These are phyloP conservation scores for Anthostomella pinea DNA, from an alignment of 2,329 filamentous ascomycete species.

Conservation along the genomic window DNA sequence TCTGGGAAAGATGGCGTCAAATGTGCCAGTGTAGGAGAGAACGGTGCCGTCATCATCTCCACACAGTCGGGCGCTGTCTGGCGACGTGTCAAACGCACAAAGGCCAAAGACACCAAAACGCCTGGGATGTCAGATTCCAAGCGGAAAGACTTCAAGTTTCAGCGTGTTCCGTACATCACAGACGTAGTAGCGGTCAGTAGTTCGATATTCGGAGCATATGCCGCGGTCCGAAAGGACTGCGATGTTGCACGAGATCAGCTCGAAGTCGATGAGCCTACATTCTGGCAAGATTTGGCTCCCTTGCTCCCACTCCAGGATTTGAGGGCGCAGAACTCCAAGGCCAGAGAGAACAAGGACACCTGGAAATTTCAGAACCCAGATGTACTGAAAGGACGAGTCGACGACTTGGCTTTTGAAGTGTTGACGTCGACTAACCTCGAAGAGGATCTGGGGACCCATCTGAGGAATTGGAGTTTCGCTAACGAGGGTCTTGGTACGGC, in stretches of 20 bases:
- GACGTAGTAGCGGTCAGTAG: slow-evolving; percentile 81
- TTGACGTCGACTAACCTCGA: slow-evolving; percentile 66
- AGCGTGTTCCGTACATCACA: slow-evolving; percentile 83
- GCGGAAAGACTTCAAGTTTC: slow-evolving; percentile 91
- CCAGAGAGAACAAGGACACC: slow-evolving; percentile 38
- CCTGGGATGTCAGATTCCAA: slow-evolving; percentile 48
- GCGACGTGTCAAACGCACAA: slow-evolving; percentile 79
- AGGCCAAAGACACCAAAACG: slow-evolving; percentile 65
- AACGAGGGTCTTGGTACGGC: slow-evolving; percentile 43
- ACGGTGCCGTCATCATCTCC: slow-evolving; percentile 91
- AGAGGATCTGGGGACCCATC: slow-evolving; percentile 53
- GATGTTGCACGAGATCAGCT: slow-evolving; percentile 75
- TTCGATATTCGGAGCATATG: slow-evolving; percentile 86
- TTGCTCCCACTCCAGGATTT: slow-evolving; percentile 68
- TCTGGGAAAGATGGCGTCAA: slow-evolving; percentile 81
- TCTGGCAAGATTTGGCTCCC: slow-evolving; percentile 72
- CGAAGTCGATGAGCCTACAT: slow-evolving; percentile 58
- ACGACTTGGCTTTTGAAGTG: slow-evolving; percentile 48
- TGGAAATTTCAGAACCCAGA: slow-evolving; percentile 41
- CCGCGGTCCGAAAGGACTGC: slow-evolving; percentile 80
- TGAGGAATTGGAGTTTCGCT: slow-evolving; percentile 38
- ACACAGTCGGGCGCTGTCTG: slow-evolving; percentile 92
- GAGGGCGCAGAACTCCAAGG: slow-evolving; percentile 38
- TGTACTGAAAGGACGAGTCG: slow-evolving; percentile 51
- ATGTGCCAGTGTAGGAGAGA: slow-evolving; percentile 85